Evolutionary conservation across 2,329 filamentous ascomycete genomes (phyloP).

Genomic region (Aplosporella prunicola): DNA sequence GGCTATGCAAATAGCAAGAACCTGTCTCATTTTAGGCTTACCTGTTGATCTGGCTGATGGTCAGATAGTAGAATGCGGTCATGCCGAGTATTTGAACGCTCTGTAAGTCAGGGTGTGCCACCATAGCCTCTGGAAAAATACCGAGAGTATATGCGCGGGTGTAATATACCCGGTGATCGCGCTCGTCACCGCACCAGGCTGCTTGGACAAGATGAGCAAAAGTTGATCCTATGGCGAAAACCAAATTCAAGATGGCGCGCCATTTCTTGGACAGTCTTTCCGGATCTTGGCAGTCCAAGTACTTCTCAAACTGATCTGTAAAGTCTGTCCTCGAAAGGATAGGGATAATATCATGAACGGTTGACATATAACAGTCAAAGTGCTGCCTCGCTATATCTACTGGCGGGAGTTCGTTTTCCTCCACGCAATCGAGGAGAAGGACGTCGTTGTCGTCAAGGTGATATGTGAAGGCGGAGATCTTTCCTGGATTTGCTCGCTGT

Average conservation of each 20-base stretch:
- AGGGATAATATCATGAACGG: slow-evolving; percentile 30
- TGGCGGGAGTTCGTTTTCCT: slow-evolving; percentile 26
- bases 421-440: slow-evolving; percentile 19
- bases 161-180: slow-evolving; percentile 30
- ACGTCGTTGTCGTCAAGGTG: slow-evolving; percentile 23
- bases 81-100: slow-evolving; percentile 30
- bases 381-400: slow-evolving; percentile 23
- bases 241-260: slow-evolving; percentile 30
- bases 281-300: slow-evolving; percentile 15
- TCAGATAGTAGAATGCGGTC: slow-evolving; percentile 30
- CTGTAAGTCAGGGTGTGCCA: slow-evolving; percentile 25
- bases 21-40: slow-evolving; percentile 17
- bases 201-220: slow-evolving; percentile 23
- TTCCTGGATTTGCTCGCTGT: not conserved
- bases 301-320: slow-evolving; percentile 22
- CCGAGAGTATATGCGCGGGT: slow-evolving; percentile 26
- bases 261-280: slow-evolving; percentile 18
- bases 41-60: slow-evolving; percentile 32
- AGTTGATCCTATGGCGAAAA: slow-evolving; percentile 33
- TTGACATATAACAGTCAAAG: slow-evolving; percentile 27
- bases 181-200: slow-evolving; percentile 14
- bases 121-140: slow-evolving; percentile 20
- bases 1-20: too few species aligned
- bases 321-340: slow-evolving; percentile 28
- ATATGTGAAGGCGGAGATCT: slow-evolving; percentile 4